These are phyloP conservation scores for Pseudogymnoascus pannorum DNA, from an alignment of 2,329 filamentous ascomycete genomes.

Conservation along the genomic window DNA sequence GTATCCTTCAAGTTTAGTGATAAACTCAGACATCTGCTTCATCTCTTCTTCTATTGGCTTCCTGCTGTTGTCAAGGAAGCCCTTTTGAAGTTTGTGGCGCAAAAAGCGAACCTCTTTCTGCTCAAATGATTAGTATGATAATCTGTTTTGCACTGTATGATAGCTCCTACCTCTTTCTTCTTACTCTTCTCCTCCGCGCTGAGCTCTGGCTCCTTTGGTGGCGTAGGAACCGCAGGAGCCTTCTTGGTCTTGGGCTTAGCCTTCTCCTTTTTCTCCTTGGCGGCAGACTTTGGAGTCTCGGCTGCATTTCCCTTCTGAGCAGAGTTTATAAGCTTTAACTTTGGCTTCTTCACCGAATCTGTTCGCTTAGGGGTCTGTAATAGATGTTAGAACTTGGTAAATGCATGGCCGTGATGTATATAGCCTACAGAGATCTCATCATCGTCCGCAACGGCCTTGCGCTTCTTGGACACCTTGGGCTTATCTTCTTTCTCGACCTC, in stretches of 20 bases:
- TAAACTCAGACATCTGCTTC: constrained; percentile 67
- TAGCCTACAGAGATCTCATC: constrained; percentile 61
- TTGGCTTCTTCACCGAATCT: constrained; percentile 60
- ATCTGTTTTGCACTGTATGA: neutral
- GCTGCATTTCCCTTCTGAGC: constrained; percentile 60
- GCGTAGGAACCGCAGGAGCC: constrained; percentile 43
- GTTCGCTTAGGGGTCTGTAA: constrained; percentile 48
- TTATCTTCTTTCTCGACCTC: constrained; percentile 44
- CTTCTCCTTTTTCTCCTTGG: constrained; percentile 34
- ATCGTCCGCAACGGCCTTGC: constrained; percentile 65
- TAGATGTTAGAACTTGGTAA: constrained; percentile 16
- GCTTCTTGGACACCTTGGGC: constrained; percentile 61
- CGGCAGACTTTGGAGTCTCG: constrained; percentile 26
- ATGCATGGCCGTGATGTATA: neutral
- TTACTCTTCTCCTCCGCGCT: constrained; percentile 49
- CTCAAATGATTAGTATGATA: constrained; percentile 29
- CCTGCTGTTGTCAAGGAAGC: constrained; percentile 77
- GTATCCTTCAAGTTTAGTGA: constrained; percentile 50
- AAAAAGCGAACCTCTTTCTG: constrained; percentile 82
- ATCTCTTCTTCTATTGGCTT: constrained; percentile 82
- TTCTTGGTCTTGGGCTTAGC: constrained; percentile 43
- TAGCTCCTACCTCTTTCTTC: constrained; percentile 49
- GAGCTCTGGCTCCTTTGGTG: constrained; percentile 47
- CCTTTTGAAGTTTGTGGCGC: constrained; percentile 90
- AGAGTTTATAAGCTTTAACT: constrained; percentile 53